phyloP scores from a whole-genome alignment of 768 basidiomycete genomes.

The Suillus cothurnatus region DNA sequence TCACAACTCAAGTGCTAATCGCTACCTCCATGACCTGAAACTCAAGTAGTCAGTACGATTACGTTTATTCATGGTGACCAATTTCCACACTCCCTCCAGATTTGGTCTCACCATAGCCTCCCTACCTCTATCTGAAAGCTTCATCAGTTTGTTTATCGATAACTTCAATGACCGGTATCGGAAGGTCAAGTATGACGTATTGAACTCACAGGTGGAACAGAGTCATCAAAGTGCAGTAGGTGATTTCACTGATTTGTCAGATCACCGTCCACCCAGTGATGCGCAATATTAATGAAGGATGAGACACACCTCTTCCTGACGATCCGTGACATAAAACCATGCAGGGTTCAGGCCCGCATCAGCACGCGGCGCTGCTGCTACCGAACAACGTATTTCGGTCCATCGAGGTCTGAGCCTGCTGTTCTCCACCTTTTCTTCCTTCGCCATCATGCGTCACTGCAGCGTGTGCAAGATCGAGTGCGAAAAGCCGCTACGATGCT shows the following conservation, averaged over 20 bases:
- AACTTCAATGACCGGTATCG: neutral
- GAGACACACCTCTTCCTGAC: neutral
- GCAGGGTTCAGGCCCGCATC: neutral
- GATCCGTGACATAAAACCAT: neutral
- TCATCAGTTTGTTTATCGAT: neutral
- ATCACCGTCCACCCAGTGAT: neutral
- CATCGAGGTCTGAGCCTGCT: neutral
- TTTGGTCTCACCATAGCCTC: too few species aligned
- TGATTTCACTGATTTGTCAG: neutral
- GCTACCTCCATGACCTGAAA: too few species aligned
- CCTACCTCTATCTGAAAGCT: too few species aligned
- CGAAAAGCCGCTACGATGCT: constrained; percentile 19
- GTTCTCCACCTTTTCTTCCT: neutral
- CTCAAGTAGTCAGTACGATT: too few species aligned
- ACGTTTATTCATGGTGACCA: too few species aligned
- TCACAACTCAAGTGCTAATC: too few species aligned
- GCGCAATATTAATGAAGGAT: neutral
- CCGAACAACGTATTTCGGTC: neutral
- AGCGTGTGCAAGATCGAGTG: constrained; percentile 21
- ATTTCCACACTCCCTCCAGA: too few species aligned
- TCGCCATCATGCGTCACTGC: neutral
- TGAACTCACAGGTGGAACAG: neutral
- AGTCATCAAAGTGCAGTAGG: too few species aligned
- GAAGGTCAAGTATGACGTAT: neutral
- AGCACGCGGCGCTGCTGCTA: neutral